A percentile compares a stretch with the other conserved stretches of the same genome.
Conservation (phyloP, 2,329 filamentous ascomycete species). For the Colletotrichum sp. region DNA sequence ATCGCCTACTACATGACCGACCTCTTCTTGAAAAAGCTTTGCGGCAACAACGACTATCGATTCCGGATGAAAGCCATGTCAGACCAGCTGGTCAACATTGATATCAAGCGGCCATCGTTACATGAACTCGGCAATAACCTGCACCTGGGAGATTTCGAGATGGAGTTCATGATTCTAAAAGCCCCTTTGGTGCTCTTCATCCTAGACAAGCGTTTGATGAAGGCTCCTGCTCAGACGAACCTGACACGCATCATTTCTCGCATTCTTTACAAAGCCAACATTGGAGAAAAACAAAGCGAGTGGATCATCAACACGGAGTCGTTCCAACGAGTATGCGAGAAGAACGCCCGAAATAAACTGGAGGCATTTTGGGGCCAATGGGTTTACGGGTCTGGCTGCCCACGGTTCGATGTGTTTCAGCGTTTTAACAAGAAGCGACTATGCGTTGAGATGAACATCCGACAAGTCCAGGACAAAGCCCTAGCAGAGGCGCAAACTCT, state of each 20-base stretch:
- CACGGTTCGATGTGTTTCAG: slow-evolving; percentile 84
- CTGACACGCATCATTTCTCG: slow-evolving; percentile 86
- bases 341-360: slow-evolving; percentile 83
- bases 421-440: slow-evolving; percentile 98
- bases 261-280: slow-evolving; percentile 85
- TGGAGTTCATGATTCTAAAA: slow-evolving; percentile 90
- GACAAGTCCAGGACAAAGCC: slow-evolving; percentile 69
- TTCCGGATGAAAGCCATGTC: slow-evolving; percentile 87
- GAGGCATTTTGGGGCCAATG: slow-evolving; percentile 95
- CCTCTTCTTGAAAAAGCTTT: slow-evolving; percentile 86
- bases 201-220: slow-evolving; percentile 87
- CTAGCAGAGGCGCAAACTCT: not conserved
- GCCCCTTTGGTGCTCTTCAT: slow-evolving; percentile 92
- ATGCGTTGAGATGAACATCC: slow-evolving; percentile 89
- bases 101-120: slow-evolving; percentile 82
- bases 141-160: slow-evolving; percentile 82
- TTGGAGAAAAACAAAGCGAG: slow-evolving; percentile 63
- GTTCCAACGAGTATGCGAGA: slow-evolving; percentile 86
- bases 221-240: slow-evolving; percentile 73
- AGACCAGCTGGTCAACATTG: slow-evolving; percentile 81
- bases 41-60: slow-evolving; percentile 93
- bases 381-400: slow-evolving; percentile 88
- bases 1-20: slow-evolving; percentile 96
- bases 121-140: slow-evolving; percentile 80
- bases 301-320: slow-evolving; percentile 76